Evolutionary conservation across 257 asterid genomes (phyloP).

Genomic region (Plantago ovata): DNA sequence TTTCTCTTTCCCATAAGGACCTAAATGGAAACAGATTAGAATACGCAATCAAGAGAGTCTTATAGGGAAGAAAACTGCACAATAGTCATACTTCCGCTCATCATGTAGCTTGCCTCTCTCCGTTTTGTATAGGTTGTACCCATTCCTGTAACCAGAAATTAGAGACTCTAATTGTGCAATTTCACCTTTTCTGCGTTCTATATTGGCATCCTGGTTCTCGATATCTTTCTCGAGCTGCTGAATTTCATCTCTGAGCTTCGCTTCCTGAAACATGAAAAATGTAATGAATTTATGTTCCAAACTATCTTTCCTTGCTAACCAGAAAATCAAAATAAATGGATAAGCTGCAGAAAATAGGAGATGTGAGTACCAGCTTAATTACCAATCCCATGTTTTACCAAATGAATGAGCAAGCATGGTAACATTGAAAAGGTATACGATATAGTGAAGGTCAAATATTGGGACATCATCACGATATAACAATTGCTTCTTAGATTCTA

Average conservation of each 20-base stretch:
- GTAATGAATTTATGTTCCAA: constrained; percentile 10
- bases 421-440: constrained; percentile 9
- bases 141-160: constrained; percentile 75
- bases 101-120: constrained; percentile 80
- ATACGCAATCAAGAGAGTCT: constrained; percentile 15
- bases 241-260: constrained; percentile 71
- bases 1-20: constrained; percentile 86
- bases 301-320: constrained; percentile 5
- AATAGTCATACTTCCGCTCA: constrained; percentile 71
- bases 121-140: constrained; percentile 56
- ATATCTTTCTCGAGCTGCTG: constrained; percentile 70
- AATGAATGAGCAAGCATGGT: constrained; percentile 14
- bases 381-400: constrained; percentile 3
- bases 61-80: constrained; percentile 19
- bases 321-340: background rate
- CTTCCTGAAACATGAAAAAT: constrained; percentile 52
- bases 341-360: constrained; percentile 8
- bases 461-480: no score
- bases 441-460: background rate
- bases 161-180: constrained; percentile 51
- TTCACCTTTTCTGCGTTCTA: constrained; percentile 63
- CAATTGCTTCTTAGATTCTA: no score
- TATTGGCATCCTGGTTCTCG: constrained; percentile 57
- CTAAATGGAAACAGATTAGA: constrained; percentile 38
- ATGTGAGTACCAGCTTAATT: background rate